Base-by-base conservation (phyloP, 257 asterid species). In the Fraxinus anomala region DNA sequence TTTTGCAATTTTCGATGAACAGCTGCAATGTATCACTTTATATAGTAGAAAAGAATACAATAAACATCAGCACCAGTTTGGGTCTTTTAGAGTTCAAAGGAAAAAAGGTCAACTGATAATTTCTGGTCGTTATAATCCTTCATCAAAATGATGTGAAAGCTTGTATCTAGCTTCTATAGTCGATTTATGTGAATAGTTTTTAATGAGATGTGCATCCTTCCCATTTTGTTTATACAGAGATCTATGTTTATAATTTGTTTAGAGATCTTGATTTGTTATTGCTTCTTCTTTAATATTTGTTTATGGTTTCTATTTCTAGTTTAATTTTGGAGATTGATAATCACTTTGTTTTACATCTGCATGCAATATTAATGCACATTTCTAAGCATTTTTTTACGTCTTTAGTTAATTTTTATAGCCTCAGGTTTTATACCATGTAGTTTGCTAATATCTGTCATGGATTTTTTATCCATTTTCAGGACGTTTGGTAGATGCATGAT, bases 391-490 rank as follows among this genome's bases (percentile, higher is more conserved):
- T 17, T 17, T 61, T 54, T 11, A 7, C 31, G 9, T 21, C 5
- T 26, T 10, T 34, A 36, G 19, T 19, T 19, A 4, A 23, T 68
- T 12, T 71, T 4, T 47, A n/a, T 9, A 23, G 10, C 26, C 63
- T 42, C 19, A 26, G 26, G 65, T 73, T 66, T 72, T 30, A 5
- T 51, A 72, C 5, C 39, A 24, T 12, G 59, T n/a, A 12, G 59
- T 72, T 72, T 70, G 37, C 37, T 1, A 11, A n/a, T 72, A 9
- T 72, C 23, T 5, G 3, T 59, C 75, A 42, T 73, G 40, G 59
- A 21, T 78, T 44, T 76, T 36, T 70, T 23, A 12, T 77, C 75
- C 72, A 51, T 34, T 51, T 70, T 65, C 77, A 67, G 74, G 17
- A n/a, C 34, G 63, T 26, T 26, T 61, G 72, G 73, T 72, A 31